Evolutionary conservation across 768 basidiomycete genomes (phyloP).

Genomic region (Amanita pseudoporphyria): DNA sequence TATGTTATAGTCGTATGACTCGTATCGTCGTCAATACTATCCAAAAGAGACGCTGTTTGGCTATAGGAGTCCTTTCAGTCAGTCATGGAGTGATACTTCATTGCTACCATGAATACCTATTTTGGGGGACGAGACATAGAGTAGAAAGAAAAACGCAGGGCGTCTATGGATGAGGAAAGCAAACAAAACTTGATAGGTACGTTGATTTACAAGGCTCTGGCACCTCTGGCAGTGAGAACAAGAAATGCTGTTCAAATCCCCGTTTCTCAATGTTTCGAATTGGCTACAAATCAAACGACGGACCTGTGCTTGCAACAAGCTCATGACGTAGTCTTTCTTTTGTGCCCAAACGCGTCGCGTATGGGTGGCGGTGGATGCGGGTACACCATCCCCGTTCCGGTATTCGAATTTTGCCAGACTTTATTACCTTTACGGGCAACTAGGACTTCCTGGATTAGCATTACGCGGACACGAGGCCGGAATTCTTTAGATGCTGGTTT

Average conservation of each 20-base stretch:
- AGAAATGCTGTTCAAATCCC: conserved; percentile 54
- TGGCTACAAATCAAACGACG: conserved; percentile 7
- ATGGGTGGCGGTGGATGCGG: conserved; percentile 30
- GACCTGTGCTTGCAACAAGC: conserved; percentile 33
- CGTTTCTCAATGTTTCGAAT: conserved; percentile 2
- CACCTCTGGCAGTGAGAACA: conserved; percentile 38
- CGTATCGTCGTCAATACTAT: too few species aligned
- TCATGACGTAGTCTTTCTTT: conserved; percentile 33
- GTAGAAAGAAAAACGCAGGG: too few species aligned
- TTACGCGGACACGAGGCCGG: conserved; percentile 32
- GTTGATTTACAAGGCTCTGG: conserved; percentile 23
- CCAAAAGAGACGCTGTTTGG: too few species aligned
- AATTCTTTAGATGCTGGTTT: conserved; percentile 5
- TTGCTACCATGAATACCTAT: too few species aligned
- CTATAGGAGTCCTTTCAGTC: too few species aligned
- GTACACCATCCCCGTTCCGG: conserved; percentile 41
- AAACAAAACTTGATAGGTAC: conserved; percentile 48
- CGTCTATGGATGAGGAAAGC: too few species aligned
- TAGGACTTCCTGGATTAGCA: conserved; percentile 40
- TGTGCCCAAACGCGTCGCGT: conserved; percentile 6
- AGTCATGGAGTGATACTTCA: too few species aligned
- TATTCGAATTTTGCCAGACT: conserved; percentile 26
- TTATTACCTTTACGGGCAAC: conserved; percentile 23
- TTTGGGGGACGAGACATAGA: too few species aligned
- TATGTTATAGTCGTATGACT: too few species aligned